Evolutionary conservation across 148 eudicot species (phyloP).

Genomic region (Gaultheria prostrata): DNA sequence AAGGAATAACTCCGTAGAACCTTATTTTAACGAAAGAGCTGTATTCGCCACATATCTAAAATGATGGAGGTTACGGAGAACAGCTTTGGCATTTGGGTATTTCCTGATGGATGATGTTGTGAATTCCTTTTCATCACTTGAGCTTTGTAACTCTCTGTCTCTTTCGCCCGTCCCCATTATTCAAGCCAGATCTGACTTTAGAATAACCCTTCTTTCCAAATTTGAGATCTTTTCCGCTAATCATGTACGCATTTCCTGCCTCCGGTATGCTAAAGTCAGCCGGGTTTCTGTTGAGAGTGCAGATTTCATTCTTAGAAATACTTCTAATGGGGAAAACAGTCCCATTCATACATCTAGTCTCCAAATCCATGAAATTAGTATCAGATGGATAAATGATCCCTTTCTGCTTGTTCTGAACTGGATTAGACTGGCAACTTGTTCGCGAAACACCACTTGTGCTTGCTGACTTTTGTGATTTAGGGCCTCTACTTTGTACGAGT

Average conservation of each 20-base stretch:
- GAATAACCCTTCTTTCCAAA: conserved; percentile 17
- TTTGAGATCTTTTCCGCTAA: conserved; percentile 43
- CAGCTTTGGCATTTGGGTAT: neutral
- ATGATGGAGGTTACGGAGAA: neutral
- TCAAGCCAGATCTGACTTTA: conserved; percentile 16
- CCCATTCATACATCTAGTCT: neutral
- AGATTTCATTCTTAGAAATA: conserved; percentile 24
- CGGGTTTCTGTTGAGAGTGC: conserved; percentile 59
- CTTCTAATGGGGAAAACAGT: neutral
- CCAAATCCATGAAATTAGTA: conserved; percentile 12
- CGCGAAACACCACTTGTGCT: conserved; percentile 16
- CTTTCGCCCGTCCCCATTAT: conserved; percentile 23
- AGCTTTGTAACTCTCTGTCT: conserved; percentile 23
- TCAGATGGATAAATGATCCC: conserved; percentile 10
- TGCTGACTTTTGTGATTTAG: conserved; percentile 15
- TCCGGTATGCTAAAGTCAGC: conserved; percentile 62
- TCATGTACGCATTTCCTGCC: conserved; percentile 40
- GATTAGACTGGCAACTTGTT: conserved; percentile 2
- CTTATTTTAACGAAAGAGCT: neutral
- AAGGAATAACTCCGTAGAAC: neutral
- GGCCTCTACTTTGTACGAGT: conserved; percentile 21
- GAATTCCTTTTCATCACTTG: conserved; percentile 13
- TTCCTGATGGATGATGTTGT: neutral
- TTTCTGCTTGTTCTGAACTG: conserved; percentile 17
- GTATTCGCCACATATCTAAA: neutral